Conservation (phyloP, 1,284 basidiomycete genomes). For the Puccinia hordei region DNA sequence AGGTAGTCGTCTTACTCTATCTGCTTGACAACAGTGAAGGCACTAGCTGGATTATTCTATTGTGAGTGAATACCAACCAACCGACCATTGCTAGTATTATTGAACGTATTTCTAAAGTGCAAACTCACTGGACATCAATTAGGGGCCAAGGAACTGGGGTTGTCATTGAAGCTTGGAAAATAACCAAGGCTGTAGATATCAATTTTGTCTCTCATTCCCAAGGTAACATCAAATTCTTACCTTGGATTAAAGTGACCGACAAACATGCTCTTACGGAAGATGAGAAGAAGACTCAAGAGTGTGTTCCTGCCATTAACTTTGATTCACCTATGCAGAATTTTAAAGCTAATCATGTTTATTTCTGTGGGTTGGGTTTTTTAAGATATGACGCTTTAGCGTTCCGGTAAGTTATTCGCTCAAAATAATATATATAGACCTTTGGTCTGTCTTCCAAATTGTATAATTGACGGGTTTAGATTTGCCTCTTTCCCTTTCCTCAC, state of each 20-base stretch:
- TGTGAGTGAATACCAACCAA: conserved; percentile 71
- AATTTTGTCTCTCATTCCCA: conserved; percentile 36
- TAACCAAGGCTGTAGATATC: conserved; percentile 63
- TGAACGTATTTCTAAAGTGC: neutral
- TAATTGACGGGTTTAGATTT: neutral
- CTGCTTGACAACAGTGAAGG: conserved; percentile 92
- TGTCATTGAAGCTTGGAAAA: conserved; percentile 93
- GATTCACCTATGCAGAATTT: neutral
- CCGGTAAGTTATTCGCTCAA: conserved; percentile 40
- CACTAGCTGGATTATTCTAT: conserved; percentile 91
- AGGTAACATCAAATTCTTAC: conserved; percentile 40
- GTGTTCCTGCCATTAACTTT: conserved; percentile 58
- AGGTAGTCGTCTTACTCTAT: conserved; percentile 83
- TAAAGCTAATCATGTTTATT: neutral
- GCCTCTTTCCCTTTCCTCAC: conserved; percentile 38
- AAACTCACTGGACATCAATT: neutral
- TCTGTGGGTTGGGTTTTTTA: neutral
- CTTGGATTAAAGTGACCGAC: conserved; percentile 63
- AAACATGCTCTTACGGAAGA: conserved; percentile 91
- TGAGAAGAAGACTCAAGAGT: conserved; percentile 97
- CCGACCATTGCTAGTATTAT: neutral
- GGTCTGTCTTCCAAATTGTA: neutral
- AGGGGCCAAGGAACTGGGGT: conserved; percentile 65
- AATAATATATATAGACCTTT: no score
- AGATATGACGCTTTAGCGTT: conserved; percentile 56